Base-by-base conservation (phyloP, 192 early-diverging fungal species). In the Helicostylum pulchrum region DNA sequence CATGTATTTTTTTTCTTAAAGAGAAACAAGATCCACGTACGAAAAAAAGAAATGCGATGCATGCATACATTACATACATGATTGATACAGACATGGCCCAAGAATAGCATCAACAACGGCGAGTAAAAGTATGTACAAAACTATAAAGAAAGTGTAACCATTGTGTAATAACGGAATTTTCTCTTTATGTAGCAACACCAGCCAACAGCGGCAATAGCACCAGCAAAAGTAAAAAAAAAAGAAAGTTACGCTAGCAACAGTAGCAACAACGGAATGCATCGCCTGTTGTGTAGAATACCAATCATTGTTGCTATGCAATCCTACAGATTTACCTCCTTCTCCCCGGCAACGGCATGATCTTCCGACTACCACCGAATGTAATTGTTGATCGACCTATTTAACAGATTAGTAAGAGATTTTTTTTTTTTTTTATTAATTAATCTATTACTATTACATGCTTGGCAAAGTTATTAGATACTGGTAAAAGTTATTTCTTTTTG, bases 41-140 rank as follows among this genome's bases (percentile, higher is more conserved):
- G 48, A 79, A n/a, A n/a, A n/a, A 79, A 56, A 61, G 78, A 32
- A 79, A 79, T 73, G 78, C 78, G 4, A 74, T 70, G 64, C 78
- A 79, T 61, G 78, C 78, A 26, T 79, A 79, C 43, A 79, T 79
- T 34, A 68, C 78, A 21, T 79, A 78, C 44, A 75, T 78, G 77
- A 78, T 78, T 12, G 75, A 78, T 62, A 75, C 76, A 20, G 68
- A 78, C 34, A 59, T 64, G 26, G 42, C 68, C 7, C 61, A 70
- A 31, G 43, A 63, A 34, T n/a, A 47, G 20, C 31, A 19, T 55
- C 53, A 32, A 53, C 14, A 53, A 11, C n/a, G 20, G 11, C n/a
- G 7, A 19, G 54, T 56, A 56, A 56, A 39, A 39, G 54, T 56
- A 21, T n/a, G n/a, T 6, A 5, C 4, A 48, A 48, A 48, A 48